Conservation (phyloP, 768 basidiomycete genomes). For the Pisolithus microcarpus region DNA sequence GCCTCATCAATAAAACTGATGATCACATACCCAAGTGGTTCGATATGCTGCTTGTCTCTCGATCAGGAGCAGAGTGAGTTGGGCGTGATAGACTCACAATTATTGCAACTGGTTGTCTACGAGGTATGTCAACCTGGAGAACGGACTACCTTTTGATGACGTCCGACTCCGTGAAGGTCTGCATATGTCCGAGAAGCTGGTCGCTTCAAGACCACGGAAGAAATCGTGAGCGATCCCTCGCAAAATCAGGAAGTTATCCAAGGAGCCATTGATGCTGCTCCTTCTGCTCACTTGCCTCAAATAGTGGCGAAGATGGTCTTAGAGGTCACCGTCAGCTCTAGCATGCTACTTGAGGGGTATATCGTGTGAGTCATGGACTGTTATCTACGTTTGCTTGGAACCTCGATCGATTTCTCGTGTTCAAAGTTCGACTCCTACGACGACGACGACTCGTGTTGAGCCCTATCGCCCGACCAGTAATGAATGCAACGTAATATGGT, state of each 20-base stretch:
- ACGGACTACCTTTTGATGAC: background rate
- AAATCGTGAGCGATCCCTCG: constrained; percentile 7
- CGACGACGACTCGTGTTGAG: no score
- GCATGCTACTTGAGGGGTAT: constrained; percentile 18
- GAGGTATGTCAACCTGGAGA: constrained; percentile 5
- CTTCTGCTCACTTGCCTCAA: constrained; percentile 14
- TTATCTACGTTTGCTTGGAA: background rate
- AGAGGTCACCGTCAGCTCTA: constrained; percentile 15
- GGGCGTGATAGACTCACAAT: constrained; percentile 12
- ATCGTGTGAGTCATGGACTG: constrained; percentile 9
- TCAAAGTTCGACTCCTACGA: constrained; percentile 11
- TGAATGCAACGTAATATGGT: no score
- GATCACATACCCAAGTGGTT: constrained; percentile 14
- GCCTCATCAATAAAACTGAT: background rate
- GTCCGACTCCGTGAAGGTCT: constrained; percentile 2
- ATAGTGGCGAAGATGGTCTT: constrained; percentile 16
- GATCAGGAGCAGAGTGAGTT: constrained; percentile 12
- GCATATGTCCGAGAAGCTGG: constrained; percentile 20
- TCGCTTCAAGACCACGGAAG: constrained; percentile 18
- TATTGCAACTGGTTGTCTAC: constrained; percentile 14
- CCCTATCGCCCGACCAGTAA: no score
- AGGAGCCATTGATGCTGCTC: constrained; percentile 13
- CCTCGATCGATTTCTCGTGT: background rate
- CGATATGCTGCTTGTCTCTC: constrained; percentile 21
- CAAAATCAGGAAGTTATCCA: constrained; percentile 16